phyloP scores from a whole-genome alignment of 768 basidiomycete species.

The Melanogaster broomeanus region DNA sequence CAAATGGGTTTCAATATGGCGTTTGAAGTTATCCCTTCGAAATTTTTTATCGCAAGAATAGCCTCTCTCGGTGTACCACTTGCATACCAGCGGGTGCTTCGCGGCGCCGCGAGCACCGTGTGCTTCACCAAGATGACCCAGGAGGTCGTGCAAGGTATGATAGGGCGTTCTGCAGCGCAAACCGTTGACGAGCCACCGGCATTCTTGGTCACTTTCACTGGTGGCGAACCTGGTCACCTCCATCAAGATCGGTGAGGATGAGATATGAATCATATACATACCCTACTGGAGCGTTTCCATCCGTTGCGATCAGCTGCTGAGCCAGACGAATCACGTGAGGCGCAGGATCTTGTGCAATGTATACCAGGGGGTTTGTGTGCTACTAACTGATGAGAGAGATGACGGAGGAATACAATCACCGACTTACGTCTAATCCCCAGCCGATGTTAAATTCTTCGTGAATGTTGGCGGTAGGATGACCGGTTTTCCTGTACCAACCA shows the following conservation, averaged over 20 bases:
- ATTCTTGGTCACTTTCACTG: neutral
- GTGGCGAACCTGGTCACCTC: neutral
- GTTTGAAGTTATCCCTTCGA: conserved; percentile 1
- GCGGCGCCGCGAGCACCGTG: conserved; percentile 11
- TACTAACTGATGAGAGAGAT: neutral
- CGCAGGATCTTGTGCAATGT: neutral
- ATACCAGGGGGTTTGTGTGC: conserved; percentile 1
- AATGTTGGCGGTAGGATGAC: no score
- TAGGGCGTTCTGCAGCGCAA: neutral
- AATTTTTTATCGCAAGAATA: neutral
- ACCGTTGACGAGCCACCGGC: neutral
- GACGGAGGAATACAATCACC: neutral
- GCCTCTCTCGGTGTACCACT: neutral
- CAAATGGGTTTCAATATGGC: conserved; percentile 10
- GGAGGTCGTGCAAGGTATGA: neutral
- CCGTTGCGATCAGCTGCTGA: neutral
- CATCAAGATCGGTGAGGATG: neutral
- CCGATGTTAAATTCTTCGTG: neutral
- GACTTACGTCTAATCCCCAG: conserved; percentile 10
- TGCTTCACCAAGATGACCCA: neutral
- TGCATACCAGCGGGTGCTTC: neutral
- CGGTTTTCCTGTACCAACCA: no score
- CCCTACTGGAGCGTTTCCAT: neutral
- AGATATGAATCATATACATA: neutral
- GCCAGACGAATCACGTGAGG: no score